These are phyloP conservation scores for Mallotus japonicus DNA, from an alignment of 441 rosid species.

Conservation along the genomic window DNA sequence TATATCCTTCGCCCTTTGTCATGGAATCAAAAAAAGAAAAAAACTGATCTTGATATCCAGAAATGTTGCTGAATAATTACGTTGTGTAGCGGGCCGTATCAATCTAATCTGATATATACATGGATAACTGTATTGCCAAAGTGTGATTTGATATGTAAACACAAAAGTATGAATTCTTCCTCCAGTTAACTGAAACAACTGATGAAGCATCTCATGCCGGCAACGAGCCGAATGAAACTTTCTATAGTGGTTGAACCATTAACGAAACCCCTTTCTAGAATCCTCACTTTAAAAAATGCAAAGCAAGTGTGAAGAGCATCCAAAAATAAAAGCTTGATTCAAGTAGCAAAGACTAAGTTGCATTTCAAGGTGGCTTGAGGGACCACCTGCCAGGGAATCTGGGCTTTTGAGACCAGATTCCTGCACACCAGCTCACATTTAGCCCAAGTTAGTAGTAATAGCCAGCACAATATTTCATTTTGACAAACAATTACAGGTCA, in stretches of 20 bases:
- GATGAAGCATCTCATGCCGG: not conserved
- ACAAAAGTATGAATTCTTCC: not conserved
- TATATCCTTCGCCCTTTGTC: not conserved
- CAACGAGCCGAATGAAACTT: not conserved
- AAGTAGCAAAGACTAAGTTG: not conserved
- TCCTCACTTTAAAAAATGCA: not conserved
- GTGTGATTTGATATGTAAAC: not conserved
- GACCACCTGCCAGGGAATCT: not conserved
- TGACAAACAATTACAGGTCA: too few relatives aligned
- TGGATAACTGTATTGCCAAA: not conserved
- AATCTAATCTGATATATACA: not conserved
- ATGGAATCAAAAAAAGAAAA: not conserved
- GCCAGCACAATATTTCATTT: too few relatives aligned
- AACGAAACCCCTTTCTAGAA: not conserved
- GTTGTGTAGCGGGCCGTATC: too few relatives aligned
- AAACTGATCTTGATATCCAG: not conserved
- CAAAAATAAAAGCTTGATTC: not conserved
- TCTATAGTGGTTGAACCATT: not conserved
- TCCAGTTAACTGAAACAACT: not conserved
- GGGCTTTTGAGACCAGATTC: not conserved
- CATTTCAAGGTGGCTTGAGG: not conserved
- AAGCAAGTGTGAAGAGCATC: not conserved
- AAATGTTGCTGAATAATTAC: too few relatives aligned
- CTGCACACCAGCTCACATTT: not conserved
- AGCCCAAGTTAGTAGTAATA: not conserved